A percentile compares a stretch with the other conserved stretches of the same genome.
These are phyloP conservation scores for Cyclostephanos tholiformis DNA, from an alignment of 108 stramenopile species.

Conservation along the genomic window DNA sequence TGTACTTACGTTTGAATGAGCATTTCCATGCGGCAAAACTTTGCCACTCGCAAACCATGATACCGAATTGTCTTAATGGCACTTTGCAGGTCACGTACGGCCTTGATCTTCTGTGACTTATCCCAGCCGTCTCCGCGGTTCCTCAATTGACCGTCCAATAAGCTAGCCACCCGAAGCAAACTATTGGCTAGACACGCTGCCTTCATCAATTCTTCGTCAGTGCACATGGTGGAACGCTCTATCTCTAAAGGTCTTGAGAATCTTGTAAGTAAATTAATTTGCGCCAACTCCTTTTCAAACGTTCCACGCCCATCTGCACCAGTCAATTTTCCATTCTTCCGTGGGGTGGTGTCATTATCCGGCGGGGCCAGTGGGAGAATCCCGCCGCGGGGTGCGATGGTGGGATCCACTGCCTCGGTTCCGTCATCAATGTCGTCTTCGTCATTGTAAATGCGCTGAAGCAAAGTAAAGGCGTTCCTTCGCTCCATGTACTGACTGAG, in stretches of 20 bases:
- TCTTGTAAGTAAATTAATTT: slow-evolving; percentile 60
- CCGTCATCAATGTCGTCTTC: slow-evolving; percentile 66
- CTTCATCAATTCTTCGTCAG: slow-evolving; percentile 82
- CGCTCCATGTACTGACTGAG: slow-evolving; percentile 70
- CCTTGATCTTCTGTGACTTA: slow-evolving; percentile 54
- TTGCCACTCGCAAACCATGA: slow-evolving; percentile 81
- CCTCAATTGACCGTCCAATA: slow-evolving; percentile 75
- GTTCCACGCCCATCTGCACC: slow-evolving; percentile 63
- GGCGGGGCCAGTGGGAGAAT: slow-evolving; percentile 63
- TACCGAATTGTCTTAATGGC: slow-evolving; percentile 80
- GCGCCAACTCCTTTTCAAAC: slow-evolving; percentile 60
- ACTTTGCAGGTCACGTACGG: slow-evolving; percentile 70
- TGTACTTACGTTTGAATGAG: slow-evolving; percentile 66
- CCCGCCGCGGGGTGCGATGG: slow-evolving; percentile 19
- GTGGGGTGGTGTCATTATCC: slow-evolving; percentile 59
- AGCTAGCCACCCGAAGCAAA: slow-evolving; percentile 72
- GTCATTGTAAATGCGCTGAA: slow-evolving; percentile 75
- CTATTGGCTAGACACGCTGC: slow-evolving; percentile 75
- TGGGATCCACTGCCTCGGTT: slow-evolving; percentile 38
- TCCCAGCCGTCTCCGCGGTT: slow-evolving; percentile 61
- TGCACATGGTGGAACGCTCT: slow-evolving; percentile 57
- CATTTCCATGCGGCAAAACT: slow-evolving; percentile 83
- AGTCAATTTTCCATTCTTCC: slow-evolving; percentile 35
- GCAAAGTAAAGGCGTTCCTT: slow-evolving; percentile 66
- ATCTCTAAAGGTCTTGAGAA: slow-evolving; percentile 62